These are phyloP conservation scores for Echinosphaeria canescens DNA, from an alignment of 2,329 filamentous ascomycete genomes.

Conservation along the genomic window DNA sequence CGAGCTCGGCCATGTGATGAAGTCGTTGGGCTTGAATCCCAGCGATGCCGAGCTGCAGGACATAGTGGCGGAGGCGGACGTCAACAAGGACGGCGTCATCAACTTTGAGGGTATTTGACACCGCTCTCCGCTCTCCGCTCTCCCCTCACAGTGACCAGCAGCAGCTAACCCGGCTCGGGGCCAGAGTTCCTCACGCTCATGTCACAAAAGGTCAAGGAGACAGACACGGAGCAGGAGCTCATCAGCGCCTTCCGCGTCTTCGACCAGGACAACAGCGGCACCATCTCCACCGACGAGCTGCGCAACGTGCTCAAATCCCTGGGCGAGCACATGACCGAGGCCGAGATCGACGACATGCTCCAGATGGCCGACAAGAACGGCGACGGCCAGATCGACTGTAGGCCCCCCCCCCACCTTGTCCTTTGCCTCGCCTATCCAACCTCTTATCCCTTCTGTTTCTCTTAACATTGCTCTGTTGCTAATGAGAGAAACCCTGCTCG, in stretches of 20 bases:
- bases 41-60: conserved; percentile 40
- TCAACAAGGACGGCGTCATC: conserved; percentile 42
- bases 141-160: neutral
- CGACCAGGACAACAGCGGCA: conserved; percentile 42
- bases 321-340: conserved; percentile 40
- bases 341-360: conserved; percentile 45
- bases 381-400: conserved; percentile 42
- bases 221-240: conserved; percentile 41
- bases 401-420: conserved; percentile 3
- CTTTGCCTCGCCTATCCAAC: too few relatives aligned
- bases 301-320: conserved; percentile 41
- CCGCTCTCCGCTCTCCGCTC: neutral
- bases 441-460: neutral
- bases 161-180: neutral
- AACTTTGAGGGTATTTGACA: conserved; percentile 30
- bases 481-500: too few relatives aligned
- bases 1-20: conserved; percentile 41
- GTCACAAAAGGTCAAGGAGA: conserved; percentile 38
- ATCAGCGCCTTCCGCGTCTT: conserved; percentile 44
- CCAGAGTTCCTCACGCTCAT: conserved; percentile 45
- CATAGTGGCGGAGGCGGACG: conserved; percentile 45
- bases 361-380: conserved; percentile 41
- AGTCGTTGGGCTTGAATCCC: conserved; percentile 38
- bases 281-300: conserved; percentile 39
- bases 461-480: conserved; percentile 1